Evolutionary conservation across 495 filamentous ascomycete species (phyloP).

Genomic region (Daldinia childiae): DNA sequence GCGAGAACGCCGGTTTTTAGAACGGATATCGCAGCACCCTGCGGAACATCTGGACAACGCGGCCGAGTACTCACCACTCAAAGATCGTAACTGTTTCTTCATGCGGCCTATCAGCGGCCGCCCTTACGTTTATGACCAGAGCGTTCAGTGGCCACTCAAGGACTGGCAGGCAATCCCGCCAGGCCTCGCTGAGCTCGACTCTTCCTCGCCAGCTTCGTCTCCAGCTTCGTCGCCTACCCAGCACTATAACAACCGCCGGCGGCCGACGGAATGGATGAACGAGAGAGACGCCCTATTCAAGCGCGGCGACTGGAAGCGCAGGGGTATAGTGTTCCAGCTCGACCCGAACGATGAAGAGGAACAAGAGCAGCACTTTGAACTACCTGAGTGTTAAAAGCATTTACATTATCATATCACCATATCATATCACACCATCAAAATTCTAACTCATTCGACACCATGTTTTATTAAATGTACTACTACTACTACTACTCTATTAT

Average conservation of each 20-base stretch:
- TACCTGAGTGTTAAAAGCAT: constrained; percentile 33
- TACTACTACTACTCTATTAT: not conserved
- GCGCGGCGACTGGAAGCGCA: constrained; percentile 60
- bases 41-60: constrained; percentile 36
- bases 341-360: constrained; percentile 33
- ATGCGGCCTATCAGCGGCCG: constrained; percentile 13
- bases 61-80: constrained; percentile 37
- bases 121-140: constrained; percentile 37
- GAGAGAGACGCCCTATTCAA: constrained; percentile 53
- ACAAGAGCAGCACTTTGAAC: constrained; percentile 44
- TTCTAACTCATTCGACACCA: not conserved
- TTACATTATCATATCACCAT: not conserved
- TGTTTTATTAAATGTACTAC: not conserved
- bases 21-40: constrained; percentile 33
- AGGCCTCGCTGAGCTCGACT: constrained; percentile 37
- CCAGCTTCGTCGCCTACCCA: constrained; percentile 19
- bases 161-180: constrained; percentile 45
- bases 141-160: constrained; percentile 45
- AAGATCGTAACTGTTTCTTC: constrained; percentile 40
- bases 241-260: constrained; percentile 19
- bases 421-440: not conserved
- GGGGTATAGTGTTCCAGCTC: constrained; percentile 57
- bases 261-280: constrained; percentile 43
- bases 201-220: constrained; percentile 25
- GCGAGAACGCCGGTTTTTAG: constrained; percentile 39